These are phyloP conservation scores for Sporothrix humicola DNA, from an alignment of 2,329 filamentous ascomycete species.

Conservation along the genomic window DNA sequence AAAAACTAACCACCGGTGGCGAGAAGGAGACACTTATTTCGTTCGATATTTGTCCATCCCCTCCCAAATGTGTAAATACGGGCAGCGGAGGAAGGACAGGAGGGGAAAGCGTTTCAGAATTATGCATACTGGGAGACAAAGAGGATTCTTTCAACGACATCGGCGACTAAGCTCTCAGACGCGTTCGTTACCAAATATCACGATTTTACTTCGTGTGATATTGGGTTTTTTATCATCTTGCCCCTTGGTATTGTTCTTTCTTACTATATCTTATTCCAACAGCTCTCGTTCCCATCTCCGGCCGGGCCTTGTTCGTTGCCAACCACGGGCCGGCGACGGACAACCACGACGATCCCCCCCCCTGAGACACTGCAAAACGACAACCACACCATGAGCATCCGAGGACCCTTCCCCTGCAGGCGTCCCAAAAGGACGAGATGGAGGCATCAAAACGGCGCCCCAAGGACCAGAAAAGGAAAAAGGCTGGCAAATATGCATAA, in stretches of 20 bases:
- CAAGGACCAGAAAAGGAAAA: background rate
- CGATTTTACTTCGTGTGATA: background rate
- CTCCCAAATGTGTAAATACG: background rate
- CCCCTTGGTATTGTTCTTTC: no score
- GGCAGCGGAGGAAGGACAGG: background rate
- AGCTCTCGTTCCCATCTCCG: background rate
- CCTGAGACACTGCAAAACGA: conserved; percentile 16
- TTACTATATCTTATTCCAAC: background rate
- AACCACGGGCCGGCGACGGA: conserved; percentile 11
- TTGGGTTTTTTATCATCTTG: no score
- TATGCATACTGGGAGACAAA: background rate
- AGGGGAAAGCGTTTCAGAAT: conserved; percentile 24
- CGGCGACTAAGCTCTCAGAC: background rate
- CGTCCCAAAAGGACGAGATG: conserved; percentile 7
- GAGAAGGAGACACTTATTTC: background rate
- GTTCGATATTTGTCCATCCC: background rate
- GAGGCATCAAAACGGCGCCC: background rate
- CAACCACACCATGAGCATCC: background rate
- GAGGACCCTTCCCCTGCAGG: conserved; percentile 22
- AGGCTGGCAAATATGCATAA: conserved; percentile 21
- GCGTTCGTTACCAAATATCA: background rate
- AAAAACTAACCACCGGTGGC: background rate
- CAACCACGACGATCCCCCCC: background rate
- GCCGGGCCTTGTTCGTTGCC: background rate
- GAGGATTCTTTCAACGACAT: background rate